Conservation (phyloP, 768 basidiomycete species). For the Mycena albidolilacea region DNA sequence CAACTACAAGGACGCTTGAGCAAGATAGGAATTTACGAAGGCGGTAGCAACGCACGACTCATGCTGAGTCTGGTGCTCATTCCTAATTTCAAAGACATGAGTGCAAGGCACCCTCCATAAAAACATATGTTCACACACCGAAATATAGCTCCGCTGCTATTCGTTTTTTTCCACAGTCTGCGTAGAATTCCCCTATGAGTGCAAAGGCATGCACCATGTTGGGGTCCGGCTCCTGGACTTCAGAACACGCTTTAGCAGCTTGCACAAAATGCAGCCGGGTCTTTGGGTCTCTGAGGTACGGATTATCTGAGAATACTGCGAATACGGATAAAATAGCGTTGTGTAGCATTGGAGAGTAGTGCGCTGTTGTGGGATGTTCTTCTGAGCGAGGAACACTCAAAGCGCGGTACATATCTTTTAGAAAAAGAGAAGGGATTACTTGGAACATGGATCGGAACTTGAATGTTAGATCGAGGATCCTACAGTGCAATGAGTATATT, state of each 20-base stretch:
- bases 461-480: slow-evolving; percentile 55
- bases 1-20: slow-evolving; percentile 46
- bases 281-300: slow-evolving; percentile 31
- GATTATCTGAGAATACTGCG: slow-evolving; percentile 41
- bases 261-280: slow-evolving; percentile 36
- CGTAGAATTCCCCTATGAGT: slow-evolving; percentile 39
- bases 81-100: neutral
- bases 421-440: slow-evolving; percentile 48
- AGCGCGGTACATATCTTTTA: no score
- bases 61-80: slow-evolving; percentile 30
- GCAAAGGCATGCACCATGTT: slow-evolving; percentile 41
- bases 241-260: slow-evolving; percentile 37
- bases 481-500: slow-evolving; percentile 29
- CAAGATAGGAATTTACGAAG: neutral
- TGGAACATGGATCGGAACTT: slow-evolving; percentile 57
- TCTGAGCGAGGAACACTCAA: no score
- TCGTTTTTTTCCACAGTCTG: slow-evolving; percentile 32
- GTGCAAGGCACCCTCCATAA: neutral
- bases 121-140: slow-evolving; percentile 13
- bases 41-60: slow-evolving; percentile 15
- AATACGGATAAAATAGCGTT: slow-evolving; percentile 57
- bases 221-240: slow-evolving; percentile 39
- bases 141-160: slow-evolving; percentile 39
- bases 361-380: slow-evolving; percentile 31
- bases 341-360: slow-evolving; percentile 70